A percentile compares a stretch with the other conserved stretches of the same genome.
Conservation (phyloP, 2,329 filamentous ascomycete species). For the Bertia moriformis region DNA sequence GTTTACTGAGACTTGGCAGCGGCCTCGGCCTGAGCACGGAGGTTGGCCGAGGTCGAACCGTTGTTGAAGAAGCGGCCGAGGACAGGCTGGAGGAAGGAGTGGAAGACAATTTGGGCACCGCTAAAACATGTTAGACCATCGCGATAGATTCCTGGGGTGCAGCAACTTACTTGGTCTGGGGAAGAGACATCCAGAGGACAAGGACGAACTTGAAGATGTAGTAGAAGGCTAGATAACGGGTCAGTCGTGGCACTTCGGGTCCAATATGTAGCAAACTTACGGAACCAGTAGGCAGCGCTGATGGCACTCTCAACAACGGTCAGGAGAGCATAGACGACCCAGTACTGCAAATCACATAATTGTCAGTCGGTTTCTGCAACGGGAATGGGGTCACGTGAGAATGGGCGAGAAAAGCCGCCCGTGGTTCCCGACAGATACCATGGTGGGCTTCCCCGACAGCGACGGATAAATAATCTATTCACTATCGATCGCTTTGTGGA, state of each 20-base stretch:
- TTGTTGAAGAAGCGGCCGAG: constrained; percentile 50
- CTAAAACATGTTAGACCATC: too few species aligned
- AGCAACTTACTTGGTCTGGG: constrained; percentile 48
- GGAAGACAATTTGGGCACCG: constrained; percentile 54
- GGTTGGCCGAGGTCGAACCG: constrained; percentile 42
- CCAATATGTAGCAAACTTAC: constrained; percentile 15
- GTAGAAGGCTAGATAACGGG: constrained; percentile 36
- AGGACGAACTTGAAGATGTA: constrained; percentile 63
- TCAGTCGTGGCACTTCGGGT: not conserved
- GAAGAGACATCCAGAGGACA: constrained; percentile 58
- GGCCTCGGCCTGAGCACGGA: constrained; percentile 44
- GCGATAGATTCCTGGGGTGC: too few species aligned
- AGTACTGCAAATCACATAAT: constrained; percentile 34
- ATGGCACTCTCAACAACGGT: constrained; percentile 51
- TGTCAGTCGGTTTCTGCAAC: not conserved
- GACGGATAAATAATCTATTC: too few species aligned
- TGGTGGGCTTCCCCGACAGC: too few species aligned
- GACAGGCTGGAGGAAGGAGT: constrained; percentile 50
- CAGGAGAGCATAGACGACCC: constrained; percentile 53
- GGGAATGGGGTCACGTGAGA: not conserved
- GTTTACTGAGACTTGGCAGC: constrained; percentile 29
- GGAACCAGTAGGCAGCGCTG: constrained; percentile 58
- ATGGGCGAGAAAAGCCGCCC: too few species aligned
- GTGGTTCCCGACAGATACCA: too few species aligned
- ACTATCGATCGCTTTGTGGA: too few species aligned